Conservation (phyloP, 1,284 basidiomycete genomes). For the Neonothopanus nambi region DNA sequence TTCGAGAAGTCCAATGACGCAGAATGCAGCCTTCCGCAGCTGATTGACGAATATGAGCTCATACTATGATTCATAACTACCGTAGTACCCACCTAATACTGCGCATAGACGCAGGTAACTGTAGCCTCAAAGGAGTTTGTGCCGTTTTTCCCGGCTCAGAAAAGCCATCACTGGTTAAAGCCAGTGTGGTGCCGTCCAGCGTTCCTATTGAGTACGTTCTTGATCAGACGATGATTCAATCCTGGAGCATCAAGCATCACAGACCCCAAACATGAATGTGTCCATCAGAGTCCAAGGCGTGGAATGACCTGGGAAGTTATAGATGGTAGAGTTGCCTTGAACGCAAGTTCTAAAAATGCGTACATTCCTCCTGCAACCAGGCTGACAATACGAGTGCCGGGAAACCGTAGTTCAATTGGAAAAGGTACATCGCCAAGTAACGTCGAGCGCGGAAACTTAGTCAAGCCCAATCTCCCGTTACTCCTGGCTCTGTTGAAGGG, state of each 20-base stretch:
- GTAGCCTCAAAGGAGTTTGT: constrained; percentile 52
- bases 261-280: constrained; percentile 82
- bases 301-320: constrained; percentile 66
- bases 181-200: constrained; percentile 50
- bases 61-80: constrained; percentile 8
- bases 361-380: constrained; percentile 82
- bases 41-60: constrained; percentile 27
- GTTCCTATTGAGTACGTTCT: constrained; percentile 44
- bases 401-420: constrained; percentile 60
- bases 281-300: constrained; percentile 76
- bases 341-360: constrained; percentile 24
- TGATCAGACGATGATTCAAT: background rate
- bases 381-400: constrained; percentile 65
- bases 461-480: constrained; percentile 61
- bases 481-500: constrained; percentile 47
- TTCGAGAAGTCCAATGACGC: constrained; percentile 59
- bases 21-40: constrained; percentile 74
- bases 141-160: constrained; percentile 53
- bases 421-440: constrained; percentile 49
- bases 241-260: constrained; percentile 10
- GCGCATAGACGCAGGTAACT: constrained; percentile 55
- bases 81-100: constrained; percentile 65
- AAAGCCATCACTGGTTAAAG: constrained; percentile 55
- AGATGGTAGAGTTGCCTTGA: background rate
- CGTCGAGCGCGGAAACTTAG: constrained; percentile 35